Conservation (phyloP, 306 rosid genomes). For the Benincasa hispida region DNA sequence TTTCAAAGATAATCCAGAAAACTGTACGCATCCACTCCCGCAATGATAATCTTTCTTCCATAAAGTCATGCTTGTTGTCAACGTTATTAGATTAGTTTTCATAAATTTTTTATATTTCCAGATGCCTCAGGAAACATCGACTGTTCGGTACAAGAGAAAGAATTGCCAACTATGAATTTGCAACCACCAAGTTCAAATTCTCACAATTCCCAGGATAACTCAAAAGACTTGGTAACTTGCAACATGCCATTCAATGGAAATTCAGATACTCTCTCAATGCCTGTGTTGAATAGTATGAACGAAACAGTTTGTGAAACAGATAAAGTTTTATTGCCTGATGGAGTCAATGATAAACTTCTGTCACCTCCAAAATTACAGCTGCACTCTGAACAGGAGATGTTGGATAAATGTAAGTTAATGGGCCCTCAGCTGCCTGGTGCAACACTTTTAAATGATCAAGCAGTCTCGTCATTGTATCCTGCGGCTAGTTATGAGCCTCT, state of each 20-base stretch:
- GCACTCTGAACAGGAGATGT: slow-evolving; percentile 20
- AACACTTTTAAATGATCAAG: slow-evolving; percentile 14
- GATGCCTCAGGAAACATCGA: slow-evolving; percentile 23
- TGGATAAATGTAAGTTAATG: slow-evolving; percentile 13
- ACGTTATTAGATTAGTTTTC: not conserved
- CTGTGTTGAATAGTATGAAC: not conserved
- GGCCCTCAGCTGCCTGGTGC: slow-evolving; percentile 9
- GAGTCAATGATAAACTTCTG: slow-evolving; percentile 1
- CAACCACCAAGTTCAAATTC: slow-evolving; percentile 11
- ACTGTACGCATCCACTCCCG: slow-evolving; percentile 9
- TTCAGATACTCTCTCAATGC: not conserved
- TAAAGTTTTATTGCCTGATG: slow-evolving; percentile 11
- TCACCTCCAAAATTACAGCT: slow-evolving; percentile 10
- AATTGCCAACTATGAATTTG: slow-evolving; percentile 11
- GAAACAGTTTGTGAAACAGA: slow-evolving; percentile 12
- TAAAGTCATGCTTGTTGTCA: not conserved
- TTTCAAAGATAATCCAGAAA: slow-evolving; percentile 19
- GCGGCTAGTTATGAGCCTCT: slow-evolving; percentile 8
- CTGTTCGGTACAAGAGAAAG: slow-evolving; percentile 17
- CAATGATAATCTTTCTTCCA: not conserved
- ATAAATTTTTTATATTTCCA: slow-evolving; percentile 4
- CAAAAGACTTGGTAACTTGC: slow-evolving; percentile 8
- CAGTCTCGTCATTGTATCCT: slow-evolving; percentile 7
- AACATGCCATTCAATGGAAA: not conserved
- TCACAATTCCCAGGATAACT: slow-evolving; percentile 13